Conservation (phyloP, 2,329 filamentous ascomycete species). For the Phialophora chinensis region DNA sequence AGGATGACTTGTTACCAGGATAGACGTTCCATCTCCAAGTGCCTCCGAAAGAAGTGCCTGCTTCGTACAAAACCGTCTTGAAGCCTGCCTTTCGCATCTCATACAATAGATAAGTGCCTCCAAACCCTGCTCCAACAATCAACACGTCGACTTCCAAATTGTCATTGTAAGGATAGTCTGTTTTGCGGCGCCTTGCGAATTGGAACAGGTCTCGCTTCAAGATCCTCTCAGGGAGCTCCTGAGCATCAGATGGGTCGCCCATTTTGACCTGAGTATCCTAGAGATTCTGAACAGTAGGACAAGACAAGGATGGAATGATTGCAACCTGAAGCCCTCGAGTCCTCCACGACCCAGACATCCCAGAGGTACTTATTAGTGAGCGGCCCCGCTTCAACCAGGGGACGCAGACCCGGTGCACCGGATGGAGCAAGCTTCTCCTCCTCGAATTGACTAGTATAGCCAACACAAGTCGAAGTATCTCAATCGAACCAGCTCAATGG, state of each 20-base stretch:
- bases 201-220: slow-evolving; percentile 32
- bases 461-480: not conserved
- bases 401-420: slow-evolving; percentile 26
- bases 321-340: not conserved
- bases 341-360: not conserved
- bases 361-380: slow-evolving; percentile 16
- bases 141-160: slow-evolving; percentile 41
- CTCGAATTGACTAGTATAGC: slow-evolving; percentile 3
- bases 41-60: slow-evolving; percentile 52
- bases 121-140: slow-evolving; percentile 43
- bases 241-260: slow-evolving; percentile 31
- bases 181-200: slow-evolving; percentile 28
- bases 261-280: slow-evolving; percentile 13
- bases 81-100: slow-evolving; percentile 59
- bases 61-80: slow-evolving; percentile 60
- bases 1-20: slow-evolving; percentile 38
- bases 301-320: slow-evolving; percentile 3
- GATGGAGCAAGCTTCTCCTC: slow-evolving; percentile 28
- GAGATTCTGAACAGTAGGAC: not conserved
- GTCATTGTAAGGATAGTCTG: slow-evolving; percentile 34
- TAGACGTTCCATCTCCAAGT: slow-evolving; percentile 50
- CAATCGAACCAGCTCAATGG: slow-evolving; percentile 13
- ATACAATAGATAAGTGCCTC: slow-evolving; percentile 60
- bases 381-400: slow-evolving; percentile 10
- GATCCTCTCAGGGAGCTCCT: slow-evolving; percentile 31